Base-by-base conservation (phyloP, 148 eudicot species). In the Vaccinium darrowii region DNA sequence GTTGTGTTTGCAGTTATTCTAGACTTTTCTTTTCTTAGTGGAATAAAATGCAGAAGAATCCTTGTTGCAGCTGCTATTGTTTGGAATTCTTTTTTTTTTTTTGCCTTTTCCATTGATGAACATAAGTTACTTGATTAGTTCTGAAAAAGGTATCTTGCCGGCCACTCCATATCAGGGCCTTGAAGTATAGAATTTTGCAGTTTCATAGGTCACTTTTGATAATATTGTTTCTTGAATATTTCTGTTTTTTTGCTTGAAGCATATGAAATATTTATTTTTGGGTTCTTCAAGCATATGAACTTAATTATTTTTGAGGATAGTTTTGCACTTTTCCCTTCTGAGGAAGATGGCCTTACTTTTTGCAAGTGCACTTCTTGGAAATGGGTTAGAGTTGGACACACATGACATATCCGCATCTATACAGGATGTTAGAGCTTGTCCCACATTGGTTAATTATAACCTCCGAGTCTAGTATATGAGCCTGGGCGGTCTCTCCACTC, bases 1-100 rank as follows among this genome's bases (percentile, higher is more conserved):
- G 90, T 82, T 69, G 27, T 36, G 19, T 82, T 78, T 80, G 15
- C 58, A 25, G 57, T 69, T 60, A 4, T 50, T 50, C 47, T 43
- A 25, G 73, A 62, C 27, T 74, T 19, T 16, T 11, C 30, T 60
- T 43, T 71, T 36, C 56, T 21, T 10, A 27, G 36, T n/a, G 13
- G 69, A 74, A 50, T 7, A 15, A 53, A 27, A 19, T 52, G 62
- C 81, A 78, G 60, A 33, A 14, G 57, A 78, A 78, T 23, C 27
- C 9, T 27, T 18, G 25, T 77, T 77, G 73, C 73, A 25, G 73
- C 33, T 67, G 73, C 73, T 67, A 36, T 3, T 23, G 25, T 65
- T 53, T 77, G 15, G 49, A 16, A 9, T 33, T 39, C 4, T 18
- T 7, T 76, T 18, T 72, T 30, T 15, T 6, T 65, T 65, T 47